A percentile compares a stretch with the other conserved stretches of the same genome.
Conservation (phyloP, 2,329 filamentous ascomycete species). For the Ophiocordyceps camponoti-rufipedis region DNA sequence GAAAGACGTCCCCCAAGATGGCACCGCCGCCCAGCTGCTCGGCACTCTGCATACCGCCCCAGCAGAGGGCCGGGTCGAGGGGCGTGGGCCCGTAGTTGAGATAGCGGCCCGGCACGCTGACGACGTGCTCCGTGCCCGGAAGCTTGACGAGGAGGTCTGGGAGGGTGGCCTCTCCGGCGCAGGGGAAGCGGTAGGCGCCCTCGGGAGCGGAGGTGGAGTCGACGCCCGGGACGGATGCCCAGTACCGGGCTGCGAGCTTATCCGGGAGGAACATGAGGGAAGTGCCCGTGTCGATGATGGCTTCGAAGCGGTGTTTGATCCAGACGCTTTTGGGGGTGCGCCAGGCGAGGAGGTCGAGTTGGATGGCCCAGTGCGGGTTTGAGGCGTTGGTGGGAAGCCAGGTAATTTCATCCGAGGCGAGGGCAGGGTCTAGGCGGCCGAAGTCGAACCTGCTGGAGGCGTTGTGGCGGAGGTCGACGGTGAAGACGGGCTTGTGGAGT, state of each 20-base stretch:
- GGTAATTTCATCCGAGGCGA: conserved; percentile 21
- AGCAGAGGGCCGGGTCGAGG: conserved; percentile 39
- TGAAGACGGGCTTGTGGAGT: conserved; percentile 25
- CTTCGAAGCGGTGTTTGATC: conserved; percentile 24
- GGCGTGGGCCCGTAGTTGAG: conserved; percentile 35
- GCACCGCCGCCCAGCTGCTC: conserved; percentile 24
- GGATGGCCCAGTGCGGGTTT: conserved; percentile 20
- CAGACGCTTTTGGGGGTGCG: conserved; percentile 29
- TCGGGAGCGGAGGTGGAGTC: conserved; percentile 29
- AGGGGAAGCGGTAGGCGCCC: conserved; percentile 39
- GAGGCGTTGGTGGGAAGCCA: conserved; percentile 19
- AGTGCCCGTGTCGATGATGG: conserved; percentile 52
- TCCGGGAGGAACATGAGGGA: conserved; percentile 44
- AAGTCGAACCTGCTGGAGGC: conserved; percentile 31
- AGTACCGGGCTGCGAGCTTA: conserved; percentile 40
- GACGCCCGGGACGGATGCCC: conserved; percentile 30
- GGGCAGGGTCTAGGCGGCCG: conserved; percentile 23
- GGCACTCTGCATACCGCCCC: conserved; percentile 53
- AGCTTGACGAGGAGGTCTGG: conserved; percentile 38
- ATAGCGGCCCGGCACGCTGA: conserved; percentile 34
- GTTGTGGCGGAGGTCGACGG: conserved; percentile 29
- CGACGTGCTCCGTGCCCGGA: conserved; percentile 26
- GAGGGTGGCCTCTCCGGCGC: conserved; percentile 30
- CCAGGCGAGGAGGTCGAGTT: conserved; percentile 29
- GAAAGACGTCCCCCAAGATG: conserved; percentile 63